Evolutionary conservation across 768 basidiomycete genomes (phyloP), one percentile per base, ranked within the genome.

Genomic region (Coprinopsis strossmayeri): DNA sequence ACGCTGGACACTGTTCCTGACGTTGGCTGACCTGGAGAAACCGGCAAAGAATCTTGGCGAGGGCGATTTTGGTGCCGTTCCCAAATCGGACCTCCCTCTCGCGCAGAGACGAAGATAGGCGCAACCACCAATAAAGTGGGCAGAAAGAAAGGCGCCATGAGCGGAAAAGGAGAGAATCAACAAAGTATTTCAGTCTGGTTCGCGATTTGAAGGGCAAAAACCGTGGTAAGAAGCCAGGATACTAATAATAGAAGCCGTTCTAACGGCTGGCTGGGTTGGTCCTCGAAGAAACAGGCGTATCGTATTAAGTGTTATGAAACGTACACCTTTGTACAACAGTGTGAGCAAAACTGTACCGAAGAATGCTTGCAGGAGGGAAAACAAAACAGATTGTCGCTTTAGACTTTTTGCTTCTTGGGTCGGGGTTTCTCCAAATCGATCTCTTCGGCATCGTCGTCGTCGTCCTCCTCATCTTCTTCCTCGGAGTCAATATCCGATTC

Each of bases 361-460:
- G 27, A 45, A 47, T 3, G 23, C 24, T 5, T 39, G 20, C 28
- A 45, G 18, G 26, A 12, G 28, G 12, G 27, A 18, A 45, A 9
- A 7, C n/a, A 10, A 32, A 7, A 21, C 9, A 5, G 28, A 21
- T 11, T 34, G 7, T 15, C 20, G n/a, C 20, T 60, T 64, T 72
- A 83, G 45, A 78, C 74, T 60, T 78, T 79, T 67, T 76, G 79
- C 68, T 84, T 88, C 69, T 91, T 91, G 46, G 79, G 59, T 53
- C 79, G 74, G 35, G 89, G 90, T 66, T 87, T 85, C 64, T 92
- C 90, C 49, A 92, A 69, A 66, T 92, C 90, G 66, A 92, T 92
- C 64, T 91, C 90, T 37, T 83, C 87, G 38, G 78, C 87, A 20
- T 88, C 83, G 21, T 88, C 86, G 26, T 85, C 83, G 2, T 87